Base-by-base conservation (phyloP, 1,139 yeast genomes). In the Arxiozyma bovina region DNA sequence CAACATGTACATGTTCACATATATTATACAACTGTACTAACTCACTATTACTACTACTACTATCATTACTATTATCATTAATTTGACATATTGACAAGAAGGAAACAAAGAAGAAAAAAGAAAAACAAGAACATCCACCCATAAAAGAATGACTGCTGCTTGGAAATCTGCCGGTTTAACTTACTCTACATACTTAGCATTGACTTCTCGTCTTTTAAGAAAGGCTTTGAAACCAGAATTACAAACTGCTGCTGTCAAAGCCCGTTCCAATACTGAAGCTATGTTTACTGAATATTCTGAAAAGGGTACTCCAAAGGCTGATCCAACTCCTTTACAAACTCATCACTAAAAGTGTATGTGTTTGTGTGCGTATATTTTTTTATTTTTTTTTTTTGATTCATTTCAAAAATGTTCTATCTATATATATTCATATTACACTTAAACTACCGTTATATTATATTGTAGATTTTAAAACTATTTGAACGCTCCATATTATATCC, bases 151-250 rank as follows among this genome's bases (percentile, higher is more conserved):
- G 50, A 38, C 45, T 40, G 30, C 47, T 70, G 80, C 83, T 72
- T 84, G 87, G 86, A 85, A 85, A 79, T 87, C 85, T 78, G 93
- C 91, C 66, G 94, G 94, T 69, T 80, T 85, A 70, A 80, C 91
- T 73, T 78, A 76, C 78, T 88, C 88, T 87, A 87, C 85, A 74
- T 93, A 93, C 75, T 79, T 91, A 74, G 82, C 96, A 65, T 81
- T 93, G 70, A 88, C 96, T 66, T 96, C 97, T 71, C 84, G 83
- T 72, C 81, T 96, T 60, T 81, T 89, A 69, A 90, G 98, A 78
- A 78, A 80, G 66, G 85, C 97, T 54, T 82, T 93, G 72, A 93
- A 93, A 80, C 85, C 91, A 63, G 96, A 91, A 68, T 73, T 82
- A 72, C 87, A 87, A 73, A 85, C 81, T 60, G 80, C 77, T 62